Evolutionary conservation across 1,139 yeast species (phyloP).

Genomic region (Lodderomyces parapsilosis): DNA sequence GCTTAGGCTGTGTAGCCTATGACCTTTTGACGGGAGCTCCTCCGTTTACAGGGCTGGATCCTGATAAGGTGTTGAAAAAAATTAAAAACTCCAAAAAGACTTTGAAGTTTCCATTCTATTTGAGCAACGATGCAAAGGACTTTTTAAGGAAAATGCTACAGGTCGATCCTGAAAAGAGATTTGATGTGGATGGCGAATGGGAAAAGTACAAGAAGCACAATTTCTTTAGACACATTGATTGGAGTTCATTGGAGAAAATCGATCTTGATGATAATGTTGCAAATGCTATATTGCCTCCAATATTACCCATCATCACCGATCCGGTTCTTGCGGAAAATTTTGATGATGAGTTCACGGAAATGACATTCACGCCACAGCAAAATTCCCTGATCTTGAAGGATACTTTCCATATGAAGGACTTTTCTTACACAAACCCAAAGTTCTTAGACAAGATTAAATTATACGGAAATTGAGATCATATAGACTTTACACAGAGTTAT

Average conservation of each 20-base stretch:
- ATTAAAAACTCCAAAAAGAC: constrained; percentile 64
- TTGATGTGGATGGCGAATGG: constrained; percentile 60
- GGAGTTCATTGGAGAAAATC: constrained; percentile 61
- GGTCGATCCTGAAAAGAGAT: constrained; percentile 71
- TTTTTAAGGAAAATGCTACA: constrained; percentile 69
- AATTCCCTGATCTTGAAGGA: constrained; percentile 25
- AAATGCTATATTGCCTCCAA: constrained; percentile 61
- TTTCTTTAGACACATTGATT: constrained; percentile 75
- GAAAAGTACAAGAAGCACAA: constrained; percentile 62
- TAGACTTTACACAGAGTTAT: constrained; percentile 1
- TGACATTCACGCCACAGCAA: constrained; percentile 46
- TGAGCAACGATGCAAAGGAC: constrained; percentile 84
- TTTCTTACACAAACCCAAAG: constrained; percentile 44
- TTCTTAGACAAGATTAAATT: constrained; percentile 20
- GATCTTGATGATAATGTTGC: constrained; percentile 19
- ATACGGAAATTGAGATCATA: neutral
- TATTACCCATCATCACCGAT: constrained; percentile 80
- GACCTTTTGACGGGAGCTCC: constrained; percentile 91
- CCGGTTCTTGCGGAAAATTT: constrained; percentile 90
- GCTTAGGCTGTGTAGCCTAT: constrained; percentile 84
- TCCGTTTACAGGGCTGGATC: constrained; percentile 89
- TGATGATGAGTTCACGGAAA: constrained; percentile 82
- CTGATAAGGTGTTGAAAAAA: constrained; percentile 77
- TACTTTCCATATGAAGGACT: constrained; percentile 42
- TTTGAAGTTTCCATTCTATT: constrained; percentile 75